phyloP scores from a whole-genome alignment of 2,329 filamentous ascomycete genomes.

The Pseudocercospora crystallina region DNA sequence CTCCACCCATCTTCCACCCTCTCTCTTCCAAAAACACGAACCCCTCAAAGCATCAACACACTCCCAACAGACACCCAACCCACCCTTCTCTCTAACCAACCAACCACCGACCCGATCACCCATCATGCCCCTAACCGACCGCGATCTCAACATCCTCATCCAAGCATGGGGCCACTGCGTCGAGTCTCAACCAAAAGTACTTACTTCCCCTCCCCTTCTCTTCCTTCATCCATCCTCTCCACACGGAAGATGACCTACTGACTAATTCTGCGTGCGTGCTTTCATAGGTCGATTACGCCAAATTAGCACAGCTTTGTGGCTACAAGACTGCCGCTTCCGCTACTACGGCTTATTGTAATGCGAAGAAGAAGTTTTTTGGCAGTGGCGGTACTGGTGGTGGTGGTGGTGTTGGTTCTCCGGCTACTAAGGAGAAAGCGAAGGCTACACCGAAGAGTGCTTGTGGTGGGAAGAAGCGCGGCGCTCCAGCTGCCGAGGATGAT shows the following conservation, averaged over 20 bases:
- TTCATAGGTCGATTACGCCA: constrained; percentile 26
- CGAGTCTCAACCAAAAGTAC: constrained; percentile 11
- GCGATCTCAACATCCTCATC: constrained; percentile 9
- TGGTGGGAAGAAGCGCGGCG: neutral
- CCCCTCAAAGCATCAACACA: too few species aligned
- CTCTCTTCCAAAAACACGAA: too few species aligned
- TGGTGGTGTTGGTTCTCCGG: too few species aligned
- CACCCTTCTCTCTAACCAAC: too few species aligned
- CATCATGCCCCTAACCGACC: neutral
- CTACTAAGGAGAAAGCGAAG: too few species aligned
- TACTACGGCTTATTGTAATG: constrained; percentile 50
- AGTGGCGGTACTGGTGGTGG: constrained; percentile 55
- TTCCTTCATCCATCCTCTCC: neutral
- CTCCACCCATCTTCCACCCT: too few species aligned
- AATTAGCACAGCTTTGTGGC: constrained; percentile 18
- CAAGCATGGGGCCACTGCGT: constrained; percentile 15
- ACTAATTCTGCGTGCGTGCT: too few species aligned
- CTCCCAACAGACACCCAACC: too few species aligned
- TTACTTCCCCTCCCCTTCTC: neutral
- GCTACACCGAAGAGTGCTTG: neutral
- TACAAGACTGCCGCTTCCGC: constrained; percentile 24
- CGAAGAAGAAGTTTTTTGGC: constrained; percentile 77
- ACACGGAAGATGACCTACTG: neutral
- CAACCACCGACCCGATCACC: too few species aligned
- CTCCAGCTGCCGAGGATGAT: neutral